Percentiles rank a stretch among this genome's conserved stretches.
These are phyloP conservation scores for Eimeria praecox DNA, from an alignment of 169 alveolate genomes.

Conservation along the genomic window DNA sequence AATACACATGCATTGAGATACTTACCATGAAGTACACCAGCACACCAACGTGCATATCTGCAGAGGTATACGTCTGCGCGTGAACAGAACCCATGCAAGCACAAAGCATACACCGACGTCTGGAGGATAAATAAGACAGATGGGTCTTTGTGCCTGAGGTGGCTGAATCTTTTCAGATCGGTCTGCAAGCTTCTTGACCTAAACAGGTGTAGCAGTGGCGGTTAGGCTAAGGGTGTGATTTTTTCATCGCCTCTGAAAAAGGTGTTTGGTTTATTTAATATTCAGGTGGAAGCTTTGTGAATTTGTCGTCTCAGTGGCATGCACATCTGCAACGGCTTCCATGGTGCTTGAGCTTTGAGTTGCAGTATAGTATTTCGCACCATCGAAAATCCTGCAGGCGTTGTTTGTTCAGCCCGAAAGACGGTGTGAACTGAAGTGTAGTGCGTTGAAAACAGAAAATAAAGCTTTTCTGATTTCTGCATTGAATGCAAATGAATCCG, in stretches of 20 bases:
- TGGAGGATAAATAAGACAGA: neutral
- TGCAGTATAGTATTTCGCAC: too few relatives aligned
- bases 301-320: neutral
- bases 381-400: neutral
- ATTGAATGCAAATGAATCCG: neutral
- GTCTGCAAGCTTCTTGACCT: neutral
- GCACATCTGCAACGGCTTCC: too few relatives aligned
- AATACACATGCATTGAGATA: neutral
- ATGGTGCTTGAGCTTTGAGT: too few relatives aligned
- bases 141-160: neutral
- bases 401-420: neutral
- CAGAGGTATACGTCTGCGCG: neutral
- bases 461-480: conserved; percentile 13
- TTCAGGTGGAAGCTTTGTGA: neutral
- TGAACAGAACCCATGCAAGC: too few relatives aligned
- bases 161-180: neutral
- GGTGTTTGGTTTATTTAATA: neutral
- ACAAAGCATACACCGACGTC: too few relatives aligned
- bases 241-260: neutral
- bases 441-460: neutral
- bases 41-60: neutral
- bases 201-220: neutral
- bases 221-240: neutral
- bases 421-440: neutral
- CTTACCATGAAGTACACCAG: neutral